These are phyloP conservation scores for Alectoria sarmentosa DNA, from an alignment of 495 filamentous ascomycete species.

Conservation along the genomic window DNA sequence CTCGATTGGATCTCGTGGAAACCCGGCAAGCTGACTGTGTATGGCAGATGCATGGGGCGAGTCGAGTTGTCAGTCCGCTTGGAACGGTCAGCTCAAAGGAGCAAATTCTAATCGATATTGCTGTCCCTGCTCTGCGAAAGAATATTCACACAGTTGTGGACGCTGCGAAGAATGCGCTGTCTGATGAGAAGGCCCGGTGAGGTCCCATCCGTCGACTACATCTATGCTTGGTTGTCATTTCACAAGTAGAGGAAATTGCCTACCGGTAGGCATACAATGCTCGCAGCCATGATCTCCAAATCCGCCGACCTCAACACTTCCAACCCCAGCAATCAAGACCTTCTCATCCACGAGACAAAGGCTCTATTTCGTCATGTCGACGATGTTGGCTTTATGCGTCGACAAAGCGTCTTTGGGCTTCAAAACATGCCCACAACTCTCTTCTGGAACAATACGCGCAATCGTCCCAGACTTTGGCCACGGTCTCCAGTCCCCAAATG, in stretches of 20 bases:
- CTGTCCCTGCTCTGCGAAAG: background rate
- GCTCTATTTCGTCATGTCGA: background rate
- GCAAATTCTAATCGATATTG: background rate
- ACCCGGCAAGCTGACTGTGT: background rate
- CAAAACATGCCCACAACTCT: background rate
- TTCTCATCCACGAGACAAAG: background rate
- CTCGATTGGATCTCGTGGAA: accelerated
- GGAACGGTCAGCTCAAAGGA: background rate
- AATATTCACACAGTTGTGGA: background rate
- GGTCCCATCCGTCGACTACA: background rate
- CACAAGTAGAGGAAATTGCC: too few relatives aligned
- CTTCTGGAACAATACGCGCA: background rate
- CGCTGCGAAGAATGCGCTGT: background rate
- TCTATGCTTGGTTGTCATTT: background rate
- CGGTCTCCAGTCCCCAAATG: background rate
- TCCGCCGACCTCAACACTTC: background rate
- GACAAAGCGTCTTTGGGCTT: too few relatives aligned
- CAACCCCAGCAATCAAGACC: accelerated
- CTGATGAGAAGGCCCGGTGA: background rate
- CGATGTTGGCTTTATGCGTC: background rate
- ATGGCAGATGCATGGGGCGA: background rate
- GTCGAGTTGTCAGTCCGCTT: background rate
- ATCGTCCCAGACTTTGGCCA: background rate
- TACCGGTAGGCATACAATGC: too few relatives aligned
- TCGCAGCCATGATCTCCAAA: background rate